Conservation (phyloP, 305 asterid genomes). For the Ilex paraguariensis region DNA sequence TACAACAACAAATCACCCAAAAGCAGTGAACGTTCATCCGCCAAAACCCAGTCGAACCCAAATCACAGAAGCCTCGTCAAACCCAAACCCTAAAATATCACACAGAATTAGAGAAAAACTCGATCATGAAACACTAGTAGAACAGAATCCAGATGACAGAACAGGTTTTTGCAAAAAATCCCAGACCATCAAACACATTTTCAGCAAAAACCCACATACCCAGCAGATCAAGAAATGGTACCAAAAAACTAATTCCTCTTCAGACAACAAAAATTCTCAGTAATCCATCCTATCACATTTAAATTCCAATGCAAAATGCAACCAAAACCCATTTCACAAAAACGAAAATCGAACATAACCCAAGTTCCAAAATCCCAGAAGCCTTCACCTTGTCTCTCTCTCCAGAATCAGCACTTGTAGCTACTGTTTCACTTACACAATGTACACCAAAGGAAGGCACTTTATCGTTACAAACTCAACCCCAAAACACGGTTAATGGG, state of each 20-base stretch:
- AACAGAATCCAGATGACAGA: conserved; percentile 11
- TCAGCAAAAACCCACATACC: conserved; percentile 10
- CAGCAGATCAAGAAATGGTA: conserved; percentile 12
- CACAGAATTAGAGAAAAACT: background rate
- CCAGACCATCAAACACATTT: background rate
- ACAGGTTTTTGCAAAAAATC: background rate
- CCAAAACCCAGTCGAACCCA: background rate
- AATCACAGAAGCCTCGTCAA: background rate
- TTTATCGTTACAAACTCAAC: background rate
- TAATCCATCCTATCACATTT: background rate
- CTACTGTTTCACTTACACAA: conserved; percentile 13
- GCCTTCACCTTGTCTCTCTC: too few relatives aligned
- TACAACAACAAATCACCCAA: conserved; percentile 8
- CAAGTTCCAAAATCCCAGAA: too few relatives aligned
- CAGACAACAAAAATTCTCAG: background rate
- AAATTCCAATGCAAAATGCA: too few relatives aligned
- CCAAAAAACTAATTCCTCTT: conserved; percentile 1
- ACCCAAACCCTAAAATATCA: conserved; percentile 4
- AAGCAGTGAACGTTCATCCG: background rate
- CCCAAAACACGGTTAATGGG: conserved; percentile 27
- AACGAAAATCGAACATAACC: too few relatives aligned
- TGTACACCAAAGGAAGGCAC: background rate
- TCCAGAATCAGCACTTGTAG: background rate
- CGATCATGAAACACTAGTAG: background rate
- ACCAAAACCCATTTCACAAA: too few relatives aligned